Evolutionary conservation across 2,329 filamentous ascomycete species (phyloP).

Genomic region (Aspergillus sp.): DNA sequence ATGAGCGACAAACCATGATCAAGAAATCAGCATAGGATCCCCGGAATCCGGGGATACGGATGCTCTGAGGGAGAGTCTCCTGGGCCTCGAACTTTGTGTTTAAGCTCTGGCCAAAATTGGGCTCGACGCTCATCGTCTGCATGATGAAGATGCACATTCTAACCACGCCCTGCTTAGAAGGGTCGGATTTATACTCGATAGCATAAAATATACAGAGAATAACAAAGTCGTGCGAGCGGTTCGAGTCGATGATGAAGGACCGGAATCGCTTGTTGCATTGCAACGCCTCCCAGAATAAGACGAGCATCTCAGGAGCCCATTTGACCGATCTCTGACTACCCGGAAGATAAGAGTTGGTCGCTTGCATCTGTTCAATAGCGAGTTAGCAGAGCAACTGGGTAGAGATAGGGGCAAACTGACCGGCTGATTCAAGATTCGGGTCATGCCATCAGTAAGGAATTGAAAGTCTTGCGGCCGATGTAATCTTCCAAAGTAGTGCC

Average conservation of each 20-base stretch:
- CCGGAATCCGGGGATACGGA: constrained; percentile 79
- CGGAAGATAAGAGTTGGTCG: constrained; percentile 83
- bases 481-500: constrained; percentile 85
- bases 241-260: constrained; percentile 95
- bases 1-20: constrained; percentile 64
- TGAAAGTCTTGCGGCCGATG: constrained; percentile 97
- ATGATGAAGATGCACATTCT: constrained; percentile 97
- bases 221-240: constrained; percentile 88
- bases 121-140: constrained; percentile 91
- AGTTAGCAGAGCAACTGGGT: constrained; percentile 15
- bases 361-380: constrained; percentile 62
- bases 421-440: constrained; percentile 85
- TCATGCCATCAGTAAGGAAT: constrained; percentile 94
- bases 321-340: constrained; percentile 77
- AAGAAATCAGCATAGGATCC: constrained; percentile 94
- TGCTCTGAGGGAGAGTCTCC: constrained; percentile 78
- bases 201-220: constrained; percentile 90
- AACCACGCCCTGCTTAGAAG: constrained; percentile 86
- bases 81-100: constrained; percentile 88
- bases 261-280: constrained; percentile 98
- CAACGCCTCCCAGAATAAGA: constrained; percentile 95
- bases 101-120: constrained; percentile 83
- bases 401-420: constrained; percentile 36
- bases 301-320: constrained; percentile 92
- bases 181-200: constrained; percentile 81